Evolutionary conservation across 768 basidiomycete species (phyloP), one percentile per base, ranked within the genome.

Genomic region (Lactifluus hygrophoroides): DNA sequence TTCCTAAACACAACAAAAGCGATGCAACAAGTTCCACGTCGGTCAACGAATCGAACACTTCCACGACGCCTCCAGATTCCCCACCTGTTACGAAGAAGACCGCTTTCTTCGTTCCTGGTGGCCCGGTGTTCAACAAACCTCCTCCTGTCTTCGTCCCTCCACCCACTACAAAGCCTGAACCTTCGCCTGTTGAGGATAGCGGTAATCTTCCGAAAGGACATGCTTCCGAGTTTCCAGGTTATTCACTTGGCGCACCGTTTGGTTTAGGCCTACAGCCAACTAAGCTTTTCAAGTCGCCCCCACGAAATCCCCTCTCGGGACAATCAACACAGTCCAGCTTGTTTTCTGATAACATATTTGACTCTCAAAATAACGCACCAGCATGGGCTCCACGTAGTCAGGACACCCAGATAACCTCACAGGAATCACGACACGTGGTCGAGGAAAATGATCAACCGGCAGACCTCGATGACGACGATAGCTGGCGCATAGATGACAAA

Each of bases 401-500:
- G 67, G 84, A 85, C 23, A 82, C 80, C 0, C 78, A 79, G 38
- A 76, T 76, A 55, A 77, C 76, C 4, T 69, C 67, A 4, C 60
- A 60, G 14, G 65, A 68, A 49, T 64, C 66, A 14, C 64, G 48
- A 21, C 34, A 40, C 2, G 47, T 51, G 2, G 40, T 42, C 19
- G 64, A 65, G 17, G 60, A 54, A 43, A 27, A 64, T 66, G 57
- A 70, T 68, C 57, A 30, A 63, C 72, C 16, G 1, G 67, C 76
- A 48, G 78, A 83, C 53, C 59, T 69, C 14, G 81, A 83, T 46
- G 83, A 84, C 51, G 77, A 78, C 10, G 86, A 89, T 65, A 88
- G 87, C 66, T 90, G 86, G 87, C 85, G 84, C 10, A 71, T 86
- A 27, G 81, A 86, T 40, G 85, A 85, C 62, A 85, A 82, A 63